phyloP scores from a whole-genome alignment of 2,329 filamentous ascomycete species.

The Dryadomyces quercus-mongolicae region DNA sequence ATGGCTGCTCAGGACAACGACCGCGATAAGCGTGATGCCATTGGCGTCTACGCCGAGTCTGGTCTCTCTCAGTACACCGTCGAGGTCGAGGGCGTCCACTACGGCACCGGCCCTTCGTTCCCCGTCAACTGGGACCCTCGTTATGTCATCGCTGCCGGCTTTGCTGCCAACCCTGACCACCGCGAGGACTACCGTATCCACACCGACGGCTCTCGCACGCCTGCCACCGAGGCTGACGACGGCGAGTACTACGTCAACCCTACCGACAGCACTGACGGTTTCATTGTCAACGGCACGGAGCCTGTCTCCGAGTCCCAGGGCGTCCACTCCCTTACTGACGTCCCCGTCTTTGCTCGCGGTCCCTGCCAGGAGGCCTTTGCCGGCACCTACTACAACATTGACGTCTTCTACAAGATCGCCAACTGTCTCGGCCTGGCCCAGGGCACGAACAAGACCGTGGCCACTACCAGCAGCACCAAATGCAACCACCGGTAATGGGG shows the following conservation, averaged over 20 bases:
- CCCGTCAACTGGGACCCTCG: slow-evolving; percentile 76
- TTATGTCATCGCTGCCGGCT: slow-evolving; percentile 65
- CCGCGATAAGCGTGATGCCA: slow-evolving; percentile 61
- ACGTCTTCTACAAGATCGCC: slow-evolving; percentile 65
- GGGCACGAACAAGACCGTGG: slow-evolving; percentile 16
- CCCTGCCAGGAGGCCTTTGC: slow-evolving; percentile 70
- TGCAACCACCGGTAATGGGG: not conserved
- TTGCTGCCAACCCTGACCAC: slow-evolving; percentile 60
- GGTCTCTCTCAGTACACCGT: slow-evolving; percentile 66
- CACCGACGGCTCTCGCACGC: slow-evolving; percentile 47
- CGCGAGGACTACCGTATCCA: slow-evolving; percentile 66
- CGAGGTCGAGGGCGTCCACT: slow-evolving; percentile 45
- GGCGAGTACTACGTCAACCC: slow-evolving; percentile 48
- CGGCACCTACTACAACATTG: slow-evolving; percentile 59
- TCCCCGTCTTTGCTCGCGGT: slow-evolving; percentile 65
- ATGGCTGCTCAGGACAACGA: slow-evolving; percentile 51
- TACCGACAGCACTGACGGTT: slow-evolving; percentile 35
- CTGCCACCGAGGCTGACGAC: slow-evolving; percentile 36
- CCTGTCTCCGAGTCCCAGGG: slow-evolving; percentile 51
- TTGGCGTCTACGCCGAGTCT: slow-evolving; percentile 62
- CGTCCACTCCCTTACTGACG: slow-evolving; percentile 67
- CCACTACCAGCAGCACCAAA: not conserved
- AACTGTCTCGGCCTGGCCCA: slow-evolving; percentile 48
- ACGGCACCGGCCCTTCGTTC: slow-evolving; percentile 65
- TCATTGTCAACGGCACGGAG: slow-evolving; percentile 57